These are phyloP conservation scores for Petunia axillaris DNA, from an alignment of 257 asterid genomes.

Conservation along the genomic window DNA sequence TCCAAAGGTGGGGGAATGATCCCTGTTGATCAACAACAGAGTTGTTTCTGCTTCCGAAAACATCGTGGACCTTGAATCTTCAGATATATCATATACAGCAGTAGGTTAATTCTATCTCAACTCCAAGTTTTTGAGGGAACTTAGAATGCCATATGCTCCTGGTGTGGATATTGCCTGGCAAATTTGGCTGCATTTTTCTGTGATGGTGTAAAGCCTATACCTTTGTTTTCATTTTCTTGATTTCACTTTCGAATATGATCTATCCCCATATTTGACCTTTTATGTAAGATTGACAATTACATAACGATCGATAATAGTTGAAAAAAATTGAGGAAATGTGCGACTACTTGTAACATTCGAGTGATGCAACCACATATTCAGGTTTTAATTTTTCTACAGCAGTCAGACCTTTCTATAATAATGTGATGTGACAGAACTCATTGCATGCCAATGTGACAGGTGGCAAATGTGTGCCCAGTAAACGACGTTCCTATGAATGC, in stretches of 20 bases:
- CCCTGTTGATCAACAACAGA: slow-evolving; percentile 73
- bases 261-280: neutral
- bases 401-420: too few relatives aligned
- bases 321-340: neutral
- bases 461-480: too few relatives aligned
- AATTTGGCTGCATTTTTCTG: slow-evolving; percentile 40
- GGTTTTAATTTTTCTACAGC: too few relatives aligned
- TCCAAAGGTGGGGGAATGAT: slow-evolving; percentile 96
- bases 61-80: slow-evolving; percentile 67
- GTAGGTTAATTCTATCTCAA: slow-evolving; percentile 33
- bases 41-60: slow-evolving; percentile 73
- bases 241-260: slow-evolving; percentile 28
- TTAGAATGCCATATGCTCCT: slow-evolving; percentile 35
- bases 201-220: slow-evolving; percentile 39
- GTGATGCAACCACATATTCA: neutral
- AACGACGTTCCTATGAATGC: too few relatives aligned
- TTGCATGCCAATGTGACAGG: too few relatives aligned
- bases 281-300: slow-evolving; percentile 9
- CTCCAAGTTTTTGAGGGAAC: slow-evolving; percentile 32
- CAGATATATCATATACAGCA: slow-evolving; percentile 18
- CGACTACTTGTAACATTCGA: slow-evolving; percentile 5
- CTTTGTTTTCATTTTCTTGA: slow-evolving; percentile 28
- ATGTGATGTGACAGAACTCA: too few relatives aligned
- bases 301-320: neutral
- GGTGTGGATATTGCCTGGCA: slow-evolving; percentile 43